Evolutionary conservation across 2,329 filamentous ascomycete species (phyloP).

Genomic region (Pestalotiopsis sp.): DNA sequence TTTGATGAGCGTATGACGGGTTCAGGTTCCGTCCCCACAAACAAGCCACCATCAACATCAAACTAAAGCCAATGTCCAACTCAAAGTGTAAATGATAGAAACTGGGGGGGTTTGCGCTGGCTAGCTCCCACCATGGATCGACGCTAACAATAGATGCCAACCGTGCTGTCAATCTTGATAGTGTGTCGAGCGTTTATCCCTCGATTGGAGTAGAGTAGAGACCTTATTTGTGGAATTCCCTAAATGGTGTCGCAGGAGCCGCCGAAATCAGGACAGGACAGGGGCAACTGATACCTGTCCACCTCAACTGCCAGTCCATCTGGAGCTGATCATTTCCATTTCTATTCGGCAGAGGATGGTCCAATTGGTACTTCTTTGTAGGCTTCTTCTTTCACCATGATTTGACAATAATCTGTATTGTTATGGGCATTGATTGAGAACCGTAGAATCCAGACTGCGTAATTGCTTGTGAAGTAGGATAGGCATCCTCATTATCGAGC

Average conservation of each 20-base stretch:
- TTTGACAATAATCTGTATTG: neutral
- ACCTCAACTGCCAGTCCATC: neutral
- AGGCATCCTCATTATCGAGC: neutral
- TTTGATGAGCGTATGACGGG: neutral
- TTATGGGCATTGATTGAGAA: neutral
- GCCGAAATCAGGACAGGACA: neutral
- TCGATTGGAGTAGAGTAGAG: neutral
- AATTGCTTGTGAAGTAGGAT: neutral
- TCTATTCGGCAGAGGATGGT: neutral
- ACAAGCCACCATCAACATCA: constrained; percentile 7
- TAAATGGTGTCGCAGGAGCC: neutral
- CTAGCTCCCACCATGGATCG: constrained; percentile 11
- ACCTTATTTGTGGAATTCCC: neutral
- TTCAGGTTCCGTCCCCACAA: neutral
- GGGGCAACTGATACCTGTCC: neutral
- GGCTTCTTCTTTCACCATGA: neutral
- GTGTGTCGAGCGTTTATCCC: neutral
- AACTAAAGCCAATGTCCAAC: neutral
- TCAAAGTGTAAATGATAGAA: neutral
- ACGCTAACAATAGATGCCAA: constrained; percentile 13
- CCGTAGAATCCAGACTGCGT: neutral
- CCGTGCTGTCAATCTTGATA: constrained; percentile 14
- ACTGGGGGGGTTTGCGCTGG: constrained; percentile 3
- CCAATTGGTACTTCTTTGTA: neutral
- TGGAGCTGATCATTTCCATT: neutral